These are phyloP conservation scores for Colletotrichum horii DNA, from an alignment of 2,329 filamentous ascomycete genomes.

Conservation along the genomic window DNA sequence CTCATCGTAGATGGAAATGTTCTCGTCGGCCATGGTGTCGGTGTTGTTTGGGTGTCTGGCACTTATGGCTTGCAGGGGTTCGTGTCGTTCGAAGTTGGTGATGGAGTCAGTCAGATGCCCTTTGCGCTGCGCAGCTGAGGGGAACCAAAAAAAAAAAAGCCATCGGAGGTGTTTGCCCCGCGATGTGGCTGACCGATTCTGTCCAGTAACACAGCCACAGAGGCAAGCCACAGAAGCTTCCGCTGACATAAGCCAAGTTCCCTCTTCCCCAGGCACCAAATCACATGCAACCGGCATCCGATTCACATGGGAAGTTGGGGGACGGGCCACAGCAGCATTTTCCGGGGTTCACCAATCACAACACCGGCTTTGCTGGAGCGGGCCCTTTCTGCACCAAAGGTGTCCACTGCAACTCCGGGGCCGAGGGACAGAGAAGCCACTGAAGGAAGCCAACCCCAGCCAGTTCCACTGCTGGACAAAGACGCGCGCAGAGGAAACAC, in stretches of 20 bases:
- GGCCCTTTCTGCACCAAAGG: background rate
- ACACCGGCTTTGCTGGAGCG: background rate
- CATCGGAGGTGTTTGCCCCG: constrained; percentile 12
- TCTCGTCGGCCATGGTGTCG: constrained; percentile 65
- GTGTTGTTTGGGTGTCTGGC: background rate
- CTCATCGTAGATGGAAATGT: constrained; percentile 87
- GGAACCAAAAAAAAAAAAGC: background rate
- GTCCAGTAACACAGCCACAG: background rate
- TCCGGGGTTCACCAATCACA: constrained; percentile 20
- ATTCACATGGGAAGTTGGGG: constrained; percentile 17
- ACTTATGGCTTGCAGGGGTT: background rate
- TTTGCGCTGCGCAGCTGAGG: background rate
- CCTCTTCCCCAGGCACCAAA: background rate
- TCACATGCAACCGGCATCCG: constrained; percentile 18
- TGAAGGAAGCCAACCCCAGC: background rate
- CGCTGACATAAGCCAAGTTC: background rate
- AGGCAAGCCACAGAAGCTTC: accelerated
- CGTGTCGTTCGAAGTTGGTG: background rate
- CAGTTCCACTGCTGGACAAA: background rate
- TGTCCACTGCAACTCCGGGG: constrained; percentile 15
- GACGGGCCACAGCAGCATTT: constrained; percentile 1
- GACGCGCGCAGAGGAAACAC: background rate
- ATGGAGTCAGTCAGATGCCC: background rate
- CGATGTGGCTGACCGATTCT: constrained; percentile 7
- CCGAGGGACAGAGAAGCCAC: constrained; percentile 16